phyloP scores from a whole-genome alignment of 2,329 filamentous ascomycete genomes.

The Cadophora gregata region DNA sequence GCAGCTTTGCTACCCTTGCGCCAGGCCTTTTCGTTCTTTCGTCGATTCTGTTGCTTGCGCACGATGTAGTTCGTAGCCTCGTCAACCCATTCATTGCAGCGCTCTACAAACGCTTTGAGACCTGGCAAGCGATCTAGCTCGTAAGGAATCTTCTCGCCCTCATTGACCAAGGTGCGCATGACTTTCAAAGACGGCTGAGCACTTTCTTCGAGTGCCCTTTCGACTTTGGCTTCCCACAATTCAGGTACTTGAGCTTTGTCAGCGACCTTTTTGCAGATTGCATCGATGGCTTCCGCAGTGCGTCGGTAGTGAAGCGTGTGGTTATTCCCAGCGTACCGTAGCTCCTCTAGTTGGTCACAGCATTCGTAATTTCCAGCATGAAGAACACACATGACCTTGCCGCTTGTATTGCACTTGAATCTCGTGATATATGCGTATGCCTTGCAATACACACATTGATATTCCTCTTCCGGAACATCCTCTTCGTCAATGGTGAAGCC shows the following conservation, averaged over 20 bases:
- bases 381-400: slow-evolving; percentile 80
- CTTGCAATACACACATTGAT: slow-evolving; percentile 92
- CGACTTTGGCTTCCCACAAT: slow-evolving; percentile 88
- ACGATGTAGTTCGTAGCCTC: slow-evolving; percentile 96
- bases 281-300: slow-evolving; percentile 70
- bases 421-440: slow-evolving; percentile 89
- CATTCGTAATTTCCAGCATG: slow-evolving; percentile 84
- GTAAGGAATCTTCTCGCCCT: slow-evolving; percentile 96
- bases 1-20: slow-evolving; percentile 76
- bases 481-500: slow-evolving; percentile 70
- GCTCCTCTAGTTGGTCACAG: slow-evolving; percentile 70
- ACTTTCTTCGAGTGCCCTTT: slow-evolving; percentile 82
- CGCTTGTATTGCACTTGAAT: slow-evolving; percentile 82
- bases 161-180: slow-evolving; percentile 81
- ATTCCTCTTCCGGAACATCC: slow-evolving; percentile 87
- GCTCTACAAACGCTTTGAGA: slow-evolving; percentile 88
- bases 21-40: slow-evolving; percentile 91
- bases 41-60: slow-evolving; percentile 95
- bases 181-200: slow-evolving; percentile 84
- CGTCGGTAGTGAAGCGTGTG: slow-evolving; percentile 82
- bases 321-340: slow-evolving; percentile 71
- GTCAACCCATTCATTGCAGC: slow-evolving; percentile 97
- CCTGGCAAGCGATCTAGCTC: slow-evolving; percentile 82
- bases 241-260: slow-evolving; percentile 89
- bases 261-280: slow-evolving; percentile 74